Conservation (phyloP, 108 stramenopile genomes). For the Nitzschia palea region DNA sequence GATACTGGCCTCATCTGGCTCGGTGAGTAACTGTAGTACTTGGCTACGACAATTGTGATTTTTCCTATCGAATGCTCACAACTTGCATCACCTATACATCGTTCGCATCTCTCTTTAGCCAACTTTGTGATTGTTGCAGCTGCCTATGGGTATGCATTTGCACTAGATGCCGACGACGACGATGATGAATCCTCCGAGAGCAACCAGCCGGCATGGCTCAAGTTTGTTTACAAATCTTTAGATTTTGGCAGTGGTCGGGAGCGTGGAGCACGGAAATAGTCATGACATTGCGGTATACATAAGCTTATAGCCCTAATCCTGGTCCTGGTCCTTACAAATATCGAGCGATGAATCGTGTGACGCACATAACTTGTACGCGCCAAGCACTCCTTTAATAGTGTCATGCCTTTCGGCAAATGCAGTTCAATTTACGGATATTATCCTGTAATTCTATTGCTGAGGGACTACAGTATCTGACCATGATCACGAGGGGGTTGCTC, state of each 20-base stretch:
- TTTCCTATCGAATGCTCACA: neutral
- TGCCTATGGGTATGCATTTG: slow-evolving; percentile 70
- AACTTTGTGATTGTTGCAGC: slow-evolving; percentile 79
- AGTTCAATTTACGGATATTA: neutral
- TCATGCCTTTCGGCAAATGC: neutral
- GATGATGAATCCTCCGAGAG: slow-evolving; percentile 31
- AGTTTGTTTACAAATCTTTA: slow-evolving; percentile 83
- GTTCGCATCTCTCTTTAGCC: slow-evolving; percentile 21
- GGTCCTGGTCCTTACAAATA: too few species aligned
- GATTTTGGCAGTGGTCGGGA: slow-evolving; percentile 89
- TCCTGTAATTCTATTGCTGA: too few species aligned
- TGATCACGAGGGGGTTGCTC: too few species aligned
- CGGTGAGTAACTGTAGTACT: too few species aligned
- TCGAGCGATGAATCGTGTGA: too few species aligned
- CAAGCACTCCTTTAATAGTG: too few species aligned
- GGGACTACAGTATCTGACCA: too few species aligned
- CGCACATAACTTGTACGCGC: too few species aligned
- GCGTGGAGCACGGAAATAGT: slow-evolving; percentile 74
- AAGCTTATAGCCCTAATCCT: too few species aligned
- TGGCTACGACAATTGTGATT: slow-evolving; percentile 10
- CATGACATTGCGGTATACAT: too few species aligned
- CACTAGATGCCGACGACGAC: slow-evolving; percentile 41
- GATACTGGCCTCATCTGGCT: slow-evolving; percentile 88
- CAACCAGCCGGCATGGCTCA: slow-evolving; percentile 75
- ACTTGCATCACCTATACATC: neutral